These are phyloP conservation scores for Neodidymelliopsis sp. DNA, from an alignment of 2,329 filamentous ascomycete genomes.

Conservation along the genomic window DNA sequence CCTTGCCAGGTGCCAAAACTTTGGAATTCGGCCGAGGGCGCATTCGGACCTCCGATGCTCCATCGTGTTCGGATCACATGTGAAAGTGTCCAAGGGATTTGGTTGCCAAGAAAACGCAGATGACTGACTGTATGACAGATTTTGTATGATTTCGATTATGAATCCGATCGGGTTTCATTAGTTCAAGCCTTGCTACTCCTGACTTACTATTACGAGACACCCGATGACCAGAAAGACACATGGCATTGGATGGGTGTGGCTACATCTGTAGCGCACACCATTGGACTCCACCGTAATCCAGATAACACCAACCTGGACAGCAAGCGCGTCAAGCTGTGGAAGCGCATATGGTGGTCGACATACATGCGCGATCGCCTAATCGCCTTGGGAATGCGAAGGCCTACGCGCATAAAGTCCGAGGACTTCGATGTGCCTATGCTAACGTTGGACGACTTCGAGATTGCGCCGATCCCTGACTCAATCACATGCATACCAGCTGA, in stretches of 20 bases:
- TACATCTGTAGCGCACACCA: slow-evolving; percentile 90
- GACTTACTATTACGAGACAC: slow-evolving; percentile 98
- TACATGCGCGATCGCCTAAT: slow-evolving; percentile 95
- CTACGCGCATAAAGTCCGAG: slow-evolving; percentile 89
- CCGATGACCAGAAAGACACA: slow-evolving; percentile 95
- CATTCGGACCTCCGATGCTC: slow-evolving; percentile 7
- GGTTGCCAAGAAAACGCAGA: neutral
- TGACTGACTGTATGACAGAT: slow-evolving; percentile 58
- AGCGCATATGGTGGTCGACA: slow-evolving; percentile 97
- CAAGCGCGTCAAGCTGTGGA: slow-evolving; percentile 83
- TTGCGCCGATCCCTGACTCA: slow-evolving; percentile 70
- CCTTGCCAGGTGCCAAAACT: slow-evolving; percentile 3
- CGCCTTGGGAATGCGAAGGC: slow-evolving; percentile 90
- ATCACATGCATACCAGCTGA: slow-evolving; percentile 73
- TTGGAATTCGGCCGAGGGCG: slow-evolving; percentile 22
- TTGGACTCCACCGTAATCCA: slow-evolving; percentile 89
- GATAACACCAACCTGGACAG: slow-evolving; percentile 76
- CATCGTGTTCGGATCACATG: slow-evolving; percentile 12
- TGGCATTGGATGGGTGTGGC: slow-evolving; percentile 99
- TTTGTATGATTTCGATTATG: slow-evolving; percentile 95
- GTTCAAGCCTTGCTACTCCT: slow-evolving; percentile 89
- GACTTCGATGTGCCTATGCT: slow-evolving; percentile 96
- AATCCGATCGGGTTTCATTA: slow-evolving; percentile 84
- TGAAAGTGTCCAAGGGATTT: slow-evolving; percentile 1
- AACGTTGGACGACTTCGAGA: slow-evolving; percentile 83